A percentile compares a stretch with the other conserved stretches of the same genome.
These are phyloP conservation scores for Cucumis melo DNA, from an alignment of 306 rosid genomes.

Conservation along the genomic window DNA sequence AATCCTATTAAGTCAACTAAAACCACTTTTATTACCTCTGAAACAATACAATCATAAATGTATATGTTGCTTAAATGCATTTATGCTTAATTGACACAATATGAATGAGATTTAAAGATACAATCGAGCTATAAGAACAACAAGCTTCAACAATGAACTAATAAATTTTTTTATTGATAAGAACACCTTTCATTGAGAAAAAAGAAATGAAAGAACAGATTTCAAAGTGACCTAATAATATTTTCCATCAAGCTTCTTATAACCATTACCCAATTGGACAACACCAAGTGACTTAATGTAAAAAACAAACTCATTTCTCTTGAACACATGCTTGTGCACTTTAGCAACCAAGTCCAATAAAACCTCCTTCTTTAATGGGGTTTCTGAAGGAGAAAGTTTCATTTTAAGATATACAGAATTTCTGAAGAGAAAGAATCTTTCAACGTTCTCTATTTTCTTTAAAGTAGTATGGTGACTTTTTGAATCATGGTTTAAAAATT, in stretches of 20 bases:
- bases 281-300: slow-evolving; percentile 40
- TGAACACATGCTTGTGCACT: slow-evolving; percentile 60
- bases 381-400: no score
- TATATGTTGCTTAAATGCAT: background rate
- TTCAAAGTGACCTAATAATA: slow-evolving; percentile 43
- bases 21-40: background rate
- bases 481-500: no score
- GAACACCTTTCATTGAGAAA: no score
- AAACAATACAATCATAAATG: background rate
- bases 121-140: background rate
- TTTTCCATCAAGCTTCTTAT: slow-evolving; percentile 82
- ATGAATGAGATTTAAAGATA: background rate
- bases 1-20: background rate
- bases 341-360: slow-evolving; percentile 41
- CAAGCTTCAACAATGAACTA: background rate
- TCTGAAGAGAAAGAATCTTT: no score
- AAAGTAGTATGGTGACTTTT: no score
- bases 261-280: slow-evolving; percentile 75
- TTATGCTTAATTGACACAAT: background rate
- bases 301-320: slow-evolving; percentile 66
- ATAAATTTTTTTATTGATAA: background rate
- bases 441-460: no score
- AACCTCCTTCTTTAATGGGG: slow-evolving; percentile 42
- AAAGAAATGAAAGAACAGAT: background rate
- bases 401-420: no score